Evolutionary conservation across 257 asterid species (phyloP).

Genomic region (Apocynum venetum): DNA sequence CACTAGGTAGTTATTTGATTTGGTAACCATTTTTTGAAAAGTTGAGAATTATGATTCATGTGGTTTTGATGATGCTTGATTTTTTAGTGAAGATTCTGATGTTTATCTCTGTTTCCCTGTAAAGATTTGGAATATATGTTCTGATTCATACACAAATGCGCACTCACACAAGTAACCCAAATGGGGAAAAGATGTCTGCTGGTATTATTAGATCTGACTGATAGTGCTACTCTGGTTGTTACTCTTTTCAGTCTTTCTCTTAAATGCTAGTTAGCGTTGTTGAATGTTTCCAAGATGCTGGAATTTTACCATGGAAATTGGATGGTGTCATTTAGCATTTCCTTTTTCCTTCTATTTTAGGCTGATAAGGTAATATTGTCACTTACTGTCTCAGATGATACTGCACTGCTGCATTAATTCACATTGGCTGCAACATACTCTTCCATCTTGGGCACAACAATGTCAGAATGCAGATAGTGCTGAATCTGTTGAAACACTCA

Average conservation of each 20-base stretch:
- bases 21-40: neutral
- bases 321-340: neutral
- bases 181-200: neutral
- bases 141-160: neutral
- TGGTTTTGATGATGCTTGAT: neutral
- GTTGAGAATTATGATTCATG: neutral
- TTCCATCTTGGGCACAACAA: slow-evolving; percentile 65
- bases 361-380: slow-evolving; percentile 19
- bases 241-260: neutral
- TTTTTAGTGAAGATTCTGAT: neutral
- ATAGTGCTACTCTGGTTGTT: neutral
- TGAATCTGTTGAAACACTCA: slow-evolving; percentile 67
- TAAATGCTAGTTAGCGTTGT: neutral
- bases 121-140: neutral
- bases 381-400: slow-evolving; percentile 63
- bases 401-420: slow-evolving; percentile 49
- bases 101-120: neutral
- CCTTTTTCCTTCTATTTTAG: neutral
- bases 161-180: neutral
- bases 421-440: slow-evolving; percentile 57
- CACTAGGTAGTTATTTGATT: neutral
- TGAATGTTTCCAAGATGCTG: neutral
- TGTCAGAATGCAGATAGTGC: slow-evolving; percentile 79
- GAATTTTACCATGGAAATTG: neutral
- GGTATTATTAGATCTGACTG: neutral